Base-by-base conservation (phyloP, 2,329 filamentous ascomycete genomes). In the Calonectria crousiana region DNA sequence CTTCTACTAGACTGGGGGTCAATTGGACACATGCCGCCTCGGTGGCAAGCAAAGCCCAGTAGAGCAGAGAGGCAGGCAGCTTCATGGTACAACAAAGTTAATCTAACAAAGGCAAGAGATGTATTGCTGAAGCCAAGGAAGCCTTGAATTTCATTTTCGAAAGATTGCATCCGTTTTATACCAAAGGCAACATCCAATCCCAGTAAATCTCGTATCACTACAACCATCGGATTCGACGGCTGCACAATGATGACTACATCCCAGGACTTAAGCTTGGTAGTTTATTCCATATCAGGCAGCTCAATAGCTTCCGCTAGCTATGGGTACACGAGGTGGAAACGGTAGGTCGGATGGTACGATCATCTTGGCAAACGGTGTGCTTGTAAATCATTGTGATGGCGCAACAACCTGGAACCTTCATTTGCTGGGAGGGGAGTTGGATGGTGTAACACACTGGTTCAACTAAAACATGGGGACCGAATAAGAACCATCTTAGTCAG, bases 1-100 rank as follows among this genome's bases (percentile, higher is more conserved):
- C 77, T 56, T 80, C 78, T 9, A 81, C 79, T 64, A 76, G 74
- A 16, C 68, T 80, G 8, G 78, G 38, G 5, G 79, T 81, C 68
- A 81, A 16, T 11, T 80, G 80, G 52, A 78, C 76, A 28, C 77
- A 79, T 4, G 75, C 68, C 9, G 73, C 79, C 66, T 76, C 75
- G 2, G 75, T 71, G 23, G 76, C 71, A 60, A 81, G 71, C 26
- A 80, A 49, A 32, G 77, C 74, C 73, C 78, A 79, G 60, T 67
- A 80, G 70, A 81, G 68, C 53, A 81, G 52, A 11, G 69, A 11
- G 10, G 65, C 64, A 5, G 81, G 72, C 9, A 81, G 60, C 76
- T 81, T 81, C 79, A 81, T 81, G 10, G 23, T 75, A 30, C 23
- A 44, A 49, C 32, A 5, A 51, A 32, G 20, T 56, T 26, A 62